phyloP scores from a whole-genome alignment of 2,329 filamentous ascomycete genomes.

The Clathrospora elynae region DNA sequence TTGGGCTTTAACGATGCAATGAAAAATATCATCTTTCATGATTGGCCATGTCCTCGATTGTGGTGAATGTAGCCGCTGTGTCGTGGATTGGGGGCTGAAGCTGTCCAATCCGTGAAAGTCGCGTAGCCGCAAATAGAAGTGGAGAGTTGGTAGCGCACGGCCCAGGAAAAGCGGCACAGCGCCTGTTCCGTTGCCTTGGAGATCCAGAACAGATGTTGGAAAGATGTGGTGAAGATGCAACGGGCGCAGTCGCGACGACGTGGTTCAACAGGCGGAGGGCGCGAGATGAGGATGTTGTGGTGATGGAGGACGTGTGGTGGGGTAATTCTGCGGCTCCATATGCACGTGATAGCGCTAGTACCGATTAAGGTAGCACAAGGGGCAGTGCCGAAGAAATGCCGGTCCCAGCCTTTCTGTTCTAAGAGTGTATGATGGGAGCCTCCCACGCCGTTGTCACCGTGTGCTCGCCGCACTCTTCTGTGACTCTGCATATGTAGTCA shows the following conservation, averaged over 20 bases:
- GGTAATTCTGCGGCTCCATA: slow-evolving; percentile 34
- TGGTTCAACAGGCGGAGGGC: slow-evolving; percentile 16
- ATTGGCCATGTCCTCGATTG: slow-evolving; percentile 40
- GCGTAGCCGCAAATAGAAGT: slow-evolving; percentile 49
- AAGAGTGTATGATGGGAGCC: slow-evolving; percentile 5
- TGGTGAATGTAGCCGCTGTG: slow-evolving; percentile 48
- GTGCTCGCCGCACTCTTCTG: slow-evolving; percentile 4
- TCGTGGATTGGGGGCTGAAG: slow-evolving; percentile 45
- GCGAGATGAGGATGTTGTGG: slow-evolving; percentile 32
- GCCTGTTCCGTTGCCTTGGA: slow-evolving; percentile 25
- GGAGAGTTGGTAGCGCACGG: slow-evolving; percentile 44
- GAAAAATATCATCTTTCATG: slow-evolving; percentile 32
- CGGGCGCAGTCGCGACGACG: slow-evolving; percentile 12
- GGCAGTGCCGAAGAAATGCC: slow-evolving; percentile 28
- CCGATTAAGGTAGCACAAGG: slow-evolving; percentile 8
- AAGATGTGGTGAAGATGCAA: slow-evolving; percentile 4
- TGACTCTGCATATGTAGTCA: neutral
- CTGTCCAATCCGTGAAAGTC: slow-evolving; percentile 48
- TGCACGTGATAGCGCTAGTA: slow-evolving; percentile 41
- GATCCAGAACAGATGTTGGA: slow-evolving; percentile 8
- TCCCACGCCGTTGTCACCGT: slow-evolving; percentile 10
- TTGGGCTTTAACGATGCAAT: slow-evolving; percentile 42
- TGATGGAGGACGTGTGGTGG: slow-evolving; percentile 38
- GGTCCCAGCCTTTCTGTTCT: slow-evolving; percentile 14
- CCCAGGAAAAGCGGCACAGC: slow-evolving; percentile 32